Evolutionary conservation across 2,329 filamentous ascomycete genomes (phyloP).

Genomic region (Aspergillus sp.): DNA sequence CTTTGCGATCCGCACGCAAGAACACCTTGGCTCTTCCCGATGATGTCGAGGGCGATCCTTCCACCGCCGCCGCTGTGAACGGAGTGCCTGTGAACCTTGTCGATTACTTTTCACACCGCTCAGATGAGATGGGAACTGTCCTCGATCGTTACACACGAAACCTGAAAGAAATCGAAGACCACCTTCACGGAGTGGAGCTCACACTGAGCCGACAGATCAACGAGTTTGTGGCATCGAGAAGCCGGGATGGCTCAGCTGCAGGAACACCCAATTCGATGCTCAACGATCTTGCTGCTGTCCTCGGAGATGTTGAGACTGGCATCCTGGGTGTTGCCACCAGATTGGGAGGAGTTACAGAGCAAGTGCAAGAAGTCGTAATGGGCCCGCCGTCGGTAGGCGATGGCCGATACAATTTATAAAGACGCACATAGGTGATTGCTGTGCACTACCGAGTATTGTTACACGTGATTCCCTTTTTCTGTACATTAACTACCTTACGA

Average conservation of each 20-base stretch:
- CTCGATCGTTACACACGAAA: slow-evolving; percentile 55
- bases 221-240: slow-evolving; percentile 43
- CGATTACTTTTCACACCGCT: slow-evolving; percentile 58
- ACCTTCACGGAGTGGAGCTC: slow-evolving; percentile 60
- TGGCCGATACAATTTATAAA: slow-evolving; percentile 18
- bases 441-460: background rate
- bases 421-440: background rate
- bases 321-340: slow-evolving; percentile 60
- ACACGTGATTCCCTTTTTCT: slow-evolving; percentile 1
- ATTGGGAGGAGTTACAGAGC: slow-evolving; percentile 57
- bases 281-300: slow-evolving; percentile 51
- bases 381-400: slow-evolving; percentile 34
- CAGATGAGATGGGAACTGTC: slow-evolving; percentile 58
- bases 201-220: slow-evolving; percentile 58
- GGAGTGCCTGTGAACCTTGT: slow-evolving; percentile 57
- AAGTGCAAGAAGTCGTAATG: slow-evolving; percentile 52
- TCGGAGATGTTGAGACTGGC: slow-evolving; percentile 62
- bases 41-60: slow-evolving; percentile 36
- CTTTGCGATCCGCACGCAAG: slow-evolving; percentile 35
- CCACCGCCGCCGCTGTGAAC: slow-evolving; percentile 39
- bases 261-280: slow-evolving; percentile 42
- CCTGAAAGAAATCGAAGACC: slow-evolving; percentile 60
- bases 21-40: slow-evolving; percentile 45
- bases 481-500: slow-evolving; percentile 9
- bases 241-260: slow-evolving; percentile 33